Conservation (phyloP, 2,329 filamentous ascomycete species). For the Fusarium chaquense region DNA sequence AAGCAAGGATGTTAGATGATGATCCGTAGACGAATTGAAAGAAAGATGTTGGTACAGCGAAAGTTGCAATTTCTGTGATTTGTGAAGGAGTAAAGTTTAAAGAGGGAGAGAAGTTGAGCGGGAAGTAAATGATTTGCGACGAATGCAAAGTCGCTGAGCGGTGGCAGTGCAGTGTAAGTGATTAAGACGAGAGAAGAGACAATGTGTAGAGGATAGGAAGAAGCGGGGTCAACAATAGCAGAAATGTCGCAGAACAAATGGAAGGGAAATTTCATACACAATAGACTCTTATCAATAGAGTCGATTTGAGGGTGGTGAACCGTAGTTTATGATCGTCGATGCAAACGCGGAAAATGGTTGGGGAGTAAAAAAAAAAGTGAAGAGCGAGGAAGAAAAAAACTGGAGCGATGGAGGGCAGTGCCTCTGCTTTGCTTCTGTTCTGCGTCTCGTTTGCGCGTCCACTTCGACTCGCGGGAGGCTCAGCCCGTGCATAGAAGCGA, state of each 20-base stretch:
- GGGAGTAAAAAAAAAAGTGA: conserved; percentile 12
- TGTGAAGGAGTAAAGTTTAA: not conserved
- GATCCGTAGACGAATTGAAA: conserved; percentile 4
- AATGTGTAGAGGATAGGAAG: not conserved
- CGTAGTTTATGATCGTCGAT: conserved; percentile 8
- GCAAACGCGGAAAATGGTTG: conserved; percentile 14
- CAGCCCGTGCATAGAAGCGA: conserved; percentile 16
- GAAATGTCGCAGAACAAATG: conserved; percentile 1
- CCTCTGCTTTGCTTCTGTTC: not conserved
- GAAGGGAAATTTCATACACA: conserved; percentile 22
- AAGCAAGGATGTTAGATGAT: conserved; percentile 31
- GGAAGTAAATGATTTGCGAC: conserved; percentile 1
- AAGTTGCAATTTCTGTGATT: not conserved
- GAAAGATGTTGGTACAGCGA: not conserved
- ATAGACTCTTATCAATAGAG: conserved; percentile 10
- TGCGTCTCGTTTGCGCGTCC: conserved; percentile 11
- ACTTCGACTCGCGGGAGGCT: conserved; percentile 28
- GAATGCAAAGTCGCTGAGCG: not conserved
- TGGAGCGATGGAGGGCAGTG: conserved; percentile 35
- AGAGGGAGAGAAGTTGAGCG: not conserved
- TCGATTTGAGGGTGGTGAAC: conserved; percentile 6
- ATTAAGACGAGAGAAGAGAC: not conserved
- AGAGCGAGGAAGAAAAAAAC: conserved; percentile 27
- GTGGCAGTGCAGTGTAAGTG: conserved; percentile 33
- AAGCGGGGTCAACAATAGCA: conserved; percentile 1